A percentile compares a stretch with the other conserved stretches of the same genome.
These are phyloP conservation scores for Pythium oligandrum DNA, from an alignment of 352 stramenopile species.

Conservation along the genomic window DNA sequence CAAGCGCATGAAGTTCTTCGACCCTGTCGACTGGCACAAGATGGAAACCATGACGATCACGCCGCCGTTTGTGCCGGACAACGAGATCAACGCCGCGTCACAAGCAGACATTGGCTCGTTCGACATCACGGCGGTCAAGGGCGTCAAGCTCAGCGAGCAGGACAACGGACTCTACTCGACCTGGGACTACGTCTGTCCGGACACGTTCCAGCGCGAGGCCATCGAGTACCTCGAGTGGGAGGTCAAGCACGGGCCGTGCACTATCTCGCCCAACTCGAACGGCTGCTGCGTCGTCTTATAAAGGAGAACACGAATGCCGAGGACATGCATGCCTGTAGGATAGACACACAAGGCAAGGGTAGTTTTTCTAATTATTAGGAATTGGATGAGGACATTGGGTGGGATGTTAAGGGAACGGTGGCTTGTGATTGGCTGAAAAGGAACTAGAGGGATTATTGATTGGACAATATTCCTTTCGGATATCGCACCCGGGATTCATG, in stretches of 20 bases:
- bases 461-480: neutral
- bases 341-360: neutral
- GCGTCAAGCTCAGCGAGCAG: conserved; percentile 64
- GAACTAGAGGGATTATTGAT: neutral
- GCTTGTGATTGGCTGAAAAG: neutral
- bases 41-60: conserved; percentile 66
- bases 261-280: conserved; percentile 50
- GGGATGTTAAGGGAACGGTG: neutral
- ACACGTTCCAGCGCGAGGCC: conserved; percentile 77
- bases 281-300: conserved; percentile 64
- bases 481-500: neutral
- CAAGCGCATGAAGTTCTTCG: conserved; percentile 80
- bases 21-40: conserved; percentile 61
- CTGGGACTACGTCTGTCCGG: conserved; percentile 72
- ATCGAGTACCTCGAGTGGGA: conserved; percentile 84
- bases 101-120: conserved; percentile 80
- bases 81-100: conserved; percentile 82
- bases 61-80: conserved; percentile 74
- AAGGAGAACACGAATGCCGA: neutral
- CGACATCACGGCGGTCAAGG: conserved; percentile 64
- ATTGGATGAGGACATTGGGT: neutral
- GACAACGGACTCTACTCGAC: conserved; percentile 63
- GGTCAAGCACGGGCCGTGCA: conserved; percentile 72
- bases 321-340: neutral
- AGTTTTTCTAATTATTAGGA: neutral